These are phyloP conservation scores for Chytriomyces sp. DNA, from an alignment of 192 early-diverging fungal species.

Conservation along the genomic window DNA sequence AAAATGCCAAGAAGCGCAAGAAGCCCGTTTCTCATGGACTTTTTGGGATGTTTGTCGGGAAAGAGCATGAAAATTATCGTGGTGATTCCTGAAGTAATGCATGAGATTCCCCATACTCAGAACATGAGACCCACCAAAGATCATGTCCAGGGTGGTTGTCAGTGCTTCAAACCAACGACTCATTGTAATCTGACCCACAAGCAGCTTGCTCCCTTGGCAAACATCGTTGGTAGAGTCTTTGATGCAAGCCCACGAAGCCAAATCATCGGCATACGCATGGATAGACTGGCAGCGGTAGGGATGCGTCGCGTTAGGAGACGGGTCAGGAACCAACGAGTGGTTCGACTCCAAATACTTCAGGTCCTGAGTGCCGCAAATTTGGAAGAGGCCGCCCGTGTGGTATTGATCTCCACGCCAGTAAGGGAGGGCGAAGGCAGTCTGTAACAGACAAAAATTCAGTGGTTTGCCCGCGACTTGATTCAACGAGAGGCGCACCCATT, in stretches of 20 bases:
- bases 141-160: not conserved
- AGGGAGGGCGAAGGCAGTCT: no score
- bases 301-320: not conserved
- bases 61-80: not conserved
- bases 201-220: not conserved
- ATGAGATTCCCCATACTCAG: not conserved
- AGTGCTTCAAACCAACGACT: not conserved
- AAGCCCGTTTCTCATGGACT: not conserved
- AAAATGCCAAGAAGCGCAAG: not conserved
- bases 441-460: no score
- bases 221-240: not conserved
- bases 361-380: not conserved
- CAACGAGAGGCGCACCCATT: not conserved
- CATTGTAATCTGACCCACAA: not conserved
- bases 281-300: not conserved
- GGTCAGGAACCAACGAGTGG: not conserved
- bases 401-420: no score
- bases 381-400: no score
- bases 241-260: not conserved
- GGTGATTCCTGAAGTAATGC: not conserved
- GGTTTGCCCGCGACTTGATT: no score
- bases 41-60: conserved; percentile 1
- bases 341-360: not conserved
- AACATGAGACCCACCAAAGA: not conserved
- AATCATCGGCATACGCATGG: not conserved